Evolutionary conservation across 164 flowering plant genomes (phyloP).

Genomic region (Vitis riparia): DNA sequence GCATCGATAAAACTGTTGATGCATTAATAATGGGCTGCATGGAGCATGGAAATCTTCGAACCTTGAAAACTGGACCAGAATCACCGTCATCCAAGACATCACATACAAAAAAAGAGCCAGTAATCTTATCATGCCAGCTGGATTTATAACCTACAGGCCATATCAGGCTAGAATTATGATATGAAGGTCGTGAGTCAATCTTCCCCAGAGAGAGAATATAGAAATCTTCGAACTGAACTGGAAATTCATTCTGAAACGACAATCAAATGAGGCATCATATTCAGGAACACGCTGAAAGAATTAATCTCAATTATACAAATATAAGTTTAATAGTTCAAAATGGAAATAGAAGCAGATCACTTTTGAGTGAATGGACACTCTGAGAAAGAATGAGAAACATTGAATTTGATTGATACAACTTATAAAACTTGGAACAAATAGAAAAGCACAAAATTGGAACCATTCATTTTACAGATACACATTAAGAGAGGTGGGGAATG

Average conservation of each 20-base stretch:
- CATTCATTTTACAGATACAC: no score
- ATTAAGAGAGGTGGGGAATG: no score
- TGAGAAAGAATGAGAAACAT: no score
- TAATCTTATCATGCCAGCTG: conserved; percentile 88
- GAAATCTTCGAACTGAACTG: conserved; percentile 85
- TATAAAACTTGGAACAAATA: no score
- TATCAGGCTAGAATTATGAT: conserved; percentile 53
- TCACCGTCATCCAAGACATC: conserved; percentile 84
- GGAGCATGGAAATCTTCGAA: conserved; percentile 73
- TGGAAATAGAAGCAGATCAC: no score
- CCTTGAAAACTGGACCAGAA: conserved; percentile 76
- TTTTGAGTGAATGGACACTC: no score
- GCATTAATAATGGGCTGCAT: conserved; percentile 55
- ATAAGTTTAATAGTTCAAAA: no score
- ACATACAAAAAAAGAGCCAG: conserved; percentile 80
- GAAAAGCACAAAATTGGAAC: no score
- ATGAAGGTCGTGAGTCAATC: conserved; percentile 67
- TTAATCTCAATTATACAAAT: no score
- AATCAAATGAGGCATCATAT: no score
- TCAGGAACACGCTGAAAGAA: no score
- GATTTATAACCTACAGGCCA: conserved; percentile 88
- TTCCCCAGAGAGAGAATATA: conserved; percentile 68
- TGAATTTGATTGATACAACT: no score
- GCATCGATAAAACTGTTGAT: conserved; percentile 48
- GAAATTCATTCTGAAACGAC: conserved; percentile 67